Evolutionary conservation across 2,329 filamentous ascomycete genomes (phyloP), one percentile per base, ranked within the genome.

Genomic region (Clarireedia monteithiana): DNA sequence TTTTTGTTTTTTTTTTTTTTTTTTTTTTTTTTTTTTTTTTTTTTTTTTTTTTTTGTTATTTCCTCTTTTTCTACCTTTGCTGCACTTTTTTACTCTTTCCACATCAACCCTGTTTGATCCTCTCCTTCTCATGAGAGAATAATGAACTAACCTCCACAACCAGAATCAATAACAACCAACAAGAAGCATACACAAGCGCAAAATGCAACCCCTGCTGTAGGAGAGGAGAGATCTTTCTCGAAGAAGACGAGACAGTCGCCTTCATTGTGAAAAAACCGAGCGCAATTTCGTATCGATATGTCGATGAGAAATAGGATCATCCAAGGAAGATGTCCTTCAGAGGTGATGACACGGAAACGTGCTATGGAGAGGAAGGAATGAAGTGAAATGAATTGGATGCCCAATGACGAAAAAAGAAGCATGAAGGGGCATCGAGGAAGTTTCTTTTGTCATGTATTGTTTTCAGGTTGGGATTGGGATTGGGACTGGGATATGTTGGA

Each of bases 211-310:
- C 48, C 17, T 7, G 2, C 17, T 26, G 26, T 17, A 44, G 56
- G 45, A 58, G 64, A 39, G 53, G 53, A 6, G 56, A 58, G 24
- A 66, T 66, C 12, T 64, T 58, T 30, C 59, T 65, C 23, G 54
- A 60, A n/a, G 61, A 64, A 17, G 61, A 66, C 24, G 62, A 64
- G 26, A 55, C 48, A 6, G 36, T 57, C 5, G 39, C 57, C 12
- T 63, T 58, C 14, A 57, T 63, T 20, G 52, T 62, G 9, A 59
- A 62, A 42, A 59, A 51, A 26, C 61, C 62, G 4, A 34, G 27
- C 7, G 27, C 10, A 10, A 3, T 30, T 10, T 30, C 27, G 27
- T 30, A 30, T 30, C 27, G 27, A 10, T 30, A 30, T 30, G 27
- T 30, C 7, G 27, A 30, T 30, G 27, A 30, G 27, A 30, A 30